These are phyloP conservation scores for Fusarium secorum DNA, from an alignment of 2,329 filamentous ascomycete genomes.

Conservation along the genomic window DNA sequence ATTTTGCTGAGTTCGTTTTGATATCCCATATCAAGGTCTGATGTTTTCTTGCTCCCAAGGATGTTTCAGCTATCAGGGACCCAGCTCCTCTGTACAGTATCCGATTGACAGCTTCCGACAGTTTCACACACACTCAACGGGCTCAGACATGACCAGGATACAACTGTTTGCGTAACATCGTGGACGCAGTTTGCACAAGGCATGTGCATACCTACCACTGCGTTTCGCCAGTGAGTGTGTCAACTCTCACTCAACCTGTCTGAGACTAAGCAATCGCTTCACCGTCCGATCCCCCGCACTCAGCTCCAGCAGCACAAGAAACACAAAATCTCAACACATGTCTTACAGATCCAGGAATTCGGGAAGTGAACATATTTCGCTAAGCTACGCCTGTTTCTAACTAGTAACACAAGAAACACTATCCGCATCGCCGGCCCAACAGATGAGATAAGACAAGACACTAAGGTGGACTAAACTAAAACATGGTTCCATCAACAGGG, in stretches of 20 bases:
- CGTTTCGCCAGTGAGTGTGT: neutral
- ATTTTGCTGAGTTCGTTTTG: neutral
- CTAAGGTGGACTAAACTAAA: neutral
- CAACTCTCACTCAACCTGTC: neutral
- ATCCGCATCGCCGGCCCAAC: neutral
- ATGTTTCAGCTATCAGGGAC: neutral
- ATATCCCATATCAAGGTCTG: neutral
- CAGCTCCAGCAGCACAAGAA: neutral
- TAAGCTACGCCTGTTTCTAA: conserved; percentile 13
- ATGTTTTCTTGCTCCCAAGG: neutral
- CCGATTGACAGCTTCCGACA: neutral
- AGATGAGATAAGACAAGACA: neutral
- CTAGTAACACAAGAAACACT: conserved; percentile 7
- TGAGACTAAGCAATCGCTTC: neutral
- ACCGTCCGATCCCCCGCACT: neutral
- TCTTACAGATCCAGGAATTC: conserved; percentile 2
- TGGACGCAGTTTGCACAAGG: neutral
- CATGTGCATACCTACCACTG: neutral
- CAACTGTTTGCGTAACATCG: neutral
- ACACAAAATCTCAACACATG: neutral
- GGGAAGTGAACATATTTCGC: neutral
- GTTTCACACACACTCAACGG: neutral
- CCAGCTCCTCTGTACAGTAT: neutral
- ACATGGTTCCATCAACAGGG: neutral
- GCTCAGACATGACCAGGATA: neutral